Evolutionary conservation across 805 yeast species (phyloP), one percentile per base, ranked within the genome.

Genomic region (Starmerella kuoi): DNA sequence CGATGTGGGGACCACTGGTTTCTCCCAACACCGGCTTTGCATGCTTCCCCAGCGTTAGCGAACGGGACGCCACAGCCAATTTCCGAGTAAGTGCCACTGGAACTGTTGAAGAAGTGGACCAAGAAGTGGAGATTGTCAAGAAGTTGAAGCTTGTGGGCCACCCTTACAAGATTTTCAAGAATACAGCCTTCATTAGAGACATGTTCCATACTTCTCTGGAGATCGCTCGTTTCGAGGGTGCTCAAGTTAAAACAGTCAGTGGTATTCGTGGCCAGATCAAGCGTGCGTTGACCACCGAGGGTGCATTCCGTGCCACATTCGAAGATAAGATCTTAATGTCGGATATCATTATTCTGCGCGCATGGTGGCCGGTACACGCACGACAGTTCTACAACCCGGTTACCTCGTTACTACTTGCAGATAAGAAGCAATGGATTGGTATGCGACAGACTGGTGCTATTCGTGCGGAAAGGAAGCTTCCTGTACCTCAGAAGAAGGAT

Each of bases 191-290:
- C 60, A 79, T 91, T 57, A 88, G 85, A 63, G 96, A 88, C 56
- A 91, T 91, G 99, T 91, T 91, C 61, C 69, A 80, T 22, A 78
- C 91, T 46, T 73, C 94, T 0, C 69, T 91, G 63, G 99, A 91
- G 64, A 95, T 88, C 44, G 97, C 97, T 31, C 83, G 86, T 60
- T 91, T 91, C 58, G 98, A 91, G 66, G 99, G 99, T 45, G 98
- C 98, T 0, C 79, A 86, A 35, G 86, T 91, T 58, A 81, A 86
- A 61, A 93, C 98, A 0, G 98, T 91, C 4, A 83, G 95, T 6
- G 98, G 99, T 46, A 85, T 91, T 45, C 70, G 98, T 53, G 99
- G 99, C 62, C 97, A 91, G 61, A 88, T 91, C 55, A 91, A 91
- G 61, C 71, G 96, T 49, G 98, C 97, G 0, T 68, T 91, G 48